phyloP scores from a whole-genome alignment of 163 green algal genomes.

The Chloromonas sp. region DNA sequence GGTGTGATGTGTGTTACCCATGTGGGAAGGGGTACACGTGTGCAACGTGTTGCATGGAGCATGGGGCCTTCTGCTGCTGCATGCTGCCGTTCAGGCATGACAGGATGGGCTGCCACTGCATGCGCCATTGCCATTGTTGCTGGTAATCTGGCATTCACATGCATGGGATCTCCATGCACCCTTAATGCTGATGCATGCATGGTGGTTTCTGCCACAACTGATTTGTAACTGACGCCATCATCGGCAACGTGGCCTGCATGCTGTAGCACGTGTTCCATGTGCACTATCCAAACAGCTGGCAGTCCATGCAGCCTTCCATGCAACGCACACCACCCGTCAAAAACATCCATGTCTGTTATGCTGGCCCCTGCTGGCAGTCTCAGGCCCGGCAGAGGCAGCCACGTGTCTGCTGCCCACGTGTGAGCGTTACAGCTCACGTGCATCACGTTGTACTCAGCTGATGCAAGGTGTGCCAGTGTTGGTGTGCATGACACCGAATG shows the following conservation, averaged over 20 bases:
- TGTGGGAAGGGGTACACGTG: conserved; percentile 30
- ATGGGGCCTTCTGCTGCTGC: neutral
- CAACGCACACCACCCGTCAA: conserved; percentile 13
- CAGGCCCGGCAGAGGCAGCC: neutral
- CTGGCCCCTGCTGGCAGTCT: neutral
- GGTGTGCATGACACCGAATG: neutral
- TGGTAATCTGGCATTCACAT: neutral
- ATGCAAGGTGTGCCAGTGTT: no score
- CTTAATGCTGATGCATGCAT: neutral
- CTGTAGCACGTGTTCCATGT: neutral
- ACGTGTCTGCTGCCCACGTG: neutral
- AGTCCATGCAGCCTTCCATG: neutral
- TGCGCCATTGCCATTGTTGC: neutral
- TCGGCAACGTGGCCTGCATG: neutral
- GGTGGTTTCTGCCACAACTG: neutral
- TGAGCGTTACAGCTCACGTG: no score
- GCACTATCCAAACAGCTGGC: neutral
- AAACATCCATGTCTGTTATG: conserved; percentile 65
- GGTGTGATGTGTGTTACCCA: conserved; percentile 45
- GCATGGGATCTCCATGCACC: neutral
- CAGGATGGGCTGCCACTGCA: neutral
- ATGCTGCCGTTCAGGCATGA: neutral
- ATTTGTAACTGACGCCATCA: neutral
- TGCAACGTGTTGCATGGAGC: neutral
- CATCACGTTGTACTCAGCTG: no score